Evolutionary conservation across 2,329 filamentous ascomycete species (phyloP).

Genomic region (Aspergillus proliferans): DNA sequence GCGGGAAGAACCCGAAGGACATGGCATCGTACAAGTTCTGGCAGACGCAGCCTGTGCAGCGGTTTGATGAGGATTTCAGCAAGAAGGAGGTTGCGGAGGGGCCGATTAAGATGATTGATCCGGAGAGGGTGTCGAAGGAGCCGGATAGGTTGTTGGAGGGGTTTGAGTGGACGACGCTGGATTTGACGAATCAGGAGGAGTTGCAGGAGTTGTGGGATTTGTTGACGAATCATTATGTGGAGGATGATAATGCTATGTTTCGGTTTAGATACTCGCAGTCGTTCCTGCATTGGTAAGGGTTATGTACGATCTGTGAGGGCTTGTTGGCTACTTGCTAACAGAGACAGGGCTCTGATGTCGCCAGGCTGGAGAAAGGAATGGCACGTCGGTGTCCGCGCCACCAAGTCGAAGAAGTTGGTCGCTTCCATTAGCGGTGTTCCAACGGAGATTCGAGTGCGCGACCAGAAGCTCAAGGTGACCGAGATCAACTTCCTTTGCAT

Average conservation of each 20-base stretch:
- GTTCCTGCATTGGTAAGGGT: slow-evolving; percentile 73
- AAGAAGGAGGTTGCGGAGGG: slow-evolving; percentile 60
- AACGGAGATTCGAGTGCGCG: slow-evolving; percentile 71
- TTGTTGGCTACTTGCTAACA: background rate
- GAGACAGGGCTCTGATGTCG: slow-evolving; percentile 77
- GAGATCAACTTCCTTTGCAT: slow-evolving; percentile 99
- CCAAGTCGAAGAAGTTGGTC: slow-evolving; percentile 77
- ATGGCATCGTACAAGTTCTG: slow-evolving; percentile 99
- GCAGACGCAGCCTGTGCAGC: slow-evolving; percentile 91
- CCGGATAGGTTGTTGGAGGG: slow-evolving; percentile 69
- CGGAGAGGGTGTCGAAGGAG: slow-evolving; percentile 71
- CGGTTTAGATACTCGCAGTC: slow-evolving; percentile 90
- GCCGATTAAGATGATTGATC: slow-evolving; percentile 72
- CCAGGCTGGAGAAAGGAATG: slow-evolving; percentile 91
- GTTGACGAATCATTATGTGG: slow-evolving; percentile 89
- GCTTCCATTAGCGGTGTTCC: slow-evolving; percentile 95
- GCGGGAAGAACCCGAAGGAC: slow-evolving; percentile 86
- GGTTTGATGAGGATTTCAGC: slow-evolving; percentile 52
- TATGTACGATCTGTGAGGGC: background rate
- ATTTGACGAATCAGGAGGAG: slow-evolving; percentile 69
- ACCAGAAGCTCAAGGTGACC: slow-evolving; percentile 67
- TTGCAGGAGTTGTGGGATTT: slow-evolving; percentile 88
- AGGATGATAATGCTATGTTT: slow-evolving; percentile 95
- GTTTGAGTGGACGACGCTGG: slow-evolving; percentile 92
- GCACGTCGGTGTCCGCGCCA: slow-evolving; percentile 88